Conservation (phyloP, 495 filamentous ascomycete genomes). For the Talaromyces wortmannii region DNA sequence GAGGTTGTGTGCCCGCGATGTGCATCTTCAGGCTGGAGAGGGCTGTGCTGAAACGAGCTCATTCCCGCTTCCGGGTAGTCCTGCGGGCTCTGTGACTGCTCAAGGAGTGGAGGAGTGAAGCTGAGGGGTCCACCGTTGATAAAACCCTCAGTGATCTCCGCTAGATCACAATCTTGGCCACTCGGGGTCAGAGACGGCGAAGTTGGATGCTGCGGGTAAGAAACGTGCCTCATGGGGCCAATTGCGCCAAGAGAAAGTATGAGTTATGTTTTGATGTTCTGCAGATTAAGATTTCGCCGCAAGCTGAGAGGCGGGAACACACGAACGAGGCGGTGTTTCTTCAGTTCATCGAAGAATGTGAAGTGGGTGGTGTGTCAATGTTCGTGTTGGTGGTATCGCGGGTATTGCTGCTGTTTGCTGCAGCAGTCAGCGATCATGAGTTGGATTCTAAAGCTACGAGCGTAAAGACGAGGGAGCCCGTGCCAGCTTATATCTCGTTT, state of each 20-base stretch:
- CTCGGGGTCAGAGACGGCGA: conserved; percentile 3
- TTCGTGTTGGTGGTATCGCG: not conserved
- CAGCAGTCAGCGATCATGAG: not conserved
- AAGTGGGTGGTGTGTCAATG: not conserved
- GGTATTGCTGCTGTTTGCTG: not conserved
- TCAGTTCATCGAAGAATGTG: no score
- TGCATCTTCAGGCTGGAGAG: not conserved
- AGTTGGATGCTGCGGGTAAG: not conserved
- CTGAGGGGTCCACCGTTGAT: conserved; percentile 4
- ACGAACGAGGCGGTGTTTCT: not conserved
- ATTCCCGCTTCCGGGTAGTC: not conserved
- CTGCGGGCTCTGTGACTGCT: not conserved
- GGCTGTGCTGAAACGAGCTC: not conserved
- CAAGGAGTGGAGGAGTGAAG: not conserved
- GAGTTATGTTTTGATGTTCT: not conserved
- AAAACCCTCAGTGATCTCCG: conserved; percentile 6
- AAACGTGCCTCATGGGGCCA: conserved; percentile 4
- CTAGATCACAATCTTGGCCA: conserved; percentile 6
- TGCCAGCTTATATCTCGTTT: not conserved
- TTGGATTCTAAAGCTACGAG: not conserved
- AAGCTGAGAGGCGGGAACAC: not conserved
- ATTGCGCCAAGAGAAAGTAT: not conserved
- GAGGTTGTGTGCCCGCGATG: not conserved
- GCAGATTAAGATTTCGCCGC: not conserved
- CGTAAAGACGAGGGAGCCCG: not conserved